These are phyloP conservation scores for Wickerhamiella lipophila DNA, from an alignment of 805 yeast genomes.

Conservation along the genomic window DNA sequence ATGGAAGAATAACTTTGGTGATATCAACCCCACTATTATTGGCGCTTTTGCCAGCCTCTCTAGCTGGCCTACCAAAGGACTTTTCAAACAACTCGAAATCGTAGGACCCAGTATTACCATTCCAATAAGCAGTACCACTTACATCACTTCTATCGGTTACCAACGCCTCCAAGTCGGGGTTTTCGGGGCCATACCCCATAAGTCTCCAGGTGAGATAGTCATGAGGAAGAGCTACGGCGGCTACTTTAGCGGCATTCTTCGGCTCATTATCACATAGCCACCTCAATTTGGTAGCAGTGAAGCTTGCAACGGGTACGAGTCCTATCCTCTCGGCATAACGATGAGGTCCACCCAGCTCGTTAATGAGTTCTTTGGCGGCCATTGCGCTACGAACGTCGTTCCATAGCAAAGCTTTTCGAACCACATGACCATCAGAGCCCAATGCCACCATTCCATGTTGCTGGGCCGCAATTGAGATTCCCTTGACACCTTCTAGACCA, in stretches of 20 bases:
- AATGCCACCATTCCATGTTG: constrained; percentile 23
- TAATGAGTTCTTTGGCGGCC: constrained; percentile 17
- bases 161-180: constrained; percentile 17
- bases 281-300: constrained; percentile 21
- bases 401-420: constrained; percentile 22
- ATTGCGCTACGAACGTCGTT: constrained; percentile 22
- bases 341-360: constrained; percentile 21
- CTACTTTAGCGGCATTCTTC: constrained; percentile 16
- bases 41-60: constrained; percentile 16
- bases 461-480: constrained; percentile 22
- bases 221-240: constrained; percentile 22
- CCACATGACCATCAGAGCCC: constrained; percentile 16
- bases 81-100: constrained; percentile 18
- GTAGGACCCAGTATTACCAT: constrained; percentile 16
- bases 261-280: constrained; percentile 23
- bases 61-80: constrained; percentile 19
- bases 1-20: constrained; percentile 18
- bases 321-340: constrained; percentile 20
- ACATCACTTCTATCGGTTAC: constrained; percentile 22
- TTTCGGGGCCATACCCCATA: constrained; percentile 20
- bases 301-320: constrained; percentile 23
- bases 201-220: constrained; percentile 24
- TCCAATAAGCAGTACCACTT: constrained; percentile 24
- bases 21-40: neutral
- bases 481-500: constrained; percentile 20